Conservation (phyloP, 768 basidiomycete genomes). For the Kwoniella sp. region DNA sequence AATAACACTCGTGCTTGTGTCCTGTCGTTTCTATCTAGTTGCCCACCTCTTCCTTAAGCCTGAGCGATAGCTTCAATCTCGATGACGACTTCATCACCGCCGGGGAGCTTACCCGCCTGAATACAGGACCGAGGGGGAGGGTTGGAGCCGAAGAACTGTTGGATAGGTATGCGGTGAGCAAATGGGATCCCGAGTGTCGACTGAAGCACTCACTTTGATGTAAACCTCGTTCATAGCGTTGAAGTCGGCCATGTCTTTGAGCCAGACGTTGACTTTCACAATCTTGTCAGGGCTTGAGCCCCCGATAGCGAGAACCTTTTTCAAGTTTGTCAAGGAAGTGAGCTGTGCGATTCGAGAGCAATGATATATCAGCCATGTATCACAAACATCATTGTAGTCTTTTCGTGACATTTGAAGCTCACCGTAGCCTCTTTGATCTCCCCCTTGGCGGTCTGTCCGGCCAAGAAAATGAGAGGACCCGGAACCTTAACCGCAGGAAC, state of each 20-base stretch:
- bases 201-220: conserved; percentile 18
- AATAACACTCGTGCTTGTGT: too few species aligned
- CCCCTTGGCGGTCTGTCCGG: conserved; percentile 43
- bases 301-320: conserved; percentile 37
- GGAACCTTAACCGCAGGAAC: conserved; percentile 41
- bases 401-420: conserved; percentile 14
- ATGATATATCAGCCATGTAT: background rate
- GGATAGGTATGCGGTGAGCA: background rate
- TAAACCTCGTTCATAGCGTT: conserved; percentile 42
- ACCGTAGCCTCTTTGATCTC: conserved; percentile 46
- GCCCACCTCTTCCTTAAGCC: background rate
- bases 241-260: conserved; percentile 36
- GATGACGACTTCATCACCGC: conserved; percentile 2
- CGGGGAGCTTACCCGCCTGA: conserved; percentile 18
- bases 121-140: conserved; percentile 18
- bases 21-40: background rate
- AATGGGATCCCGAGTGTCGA: background rate
- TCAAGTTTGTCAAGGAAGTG: conserved; percentile 29
- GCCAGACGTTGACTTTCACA: conserved; percentile 32
- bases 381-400: conserved; percentile 34
- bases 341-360: conserved; percentile 6
- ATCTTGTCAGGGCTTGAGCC: conserved; percentile 36
- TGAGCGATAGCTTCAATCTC: conserved; percentile 24
- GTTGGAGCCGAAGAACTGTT: conserved; percentile 9
- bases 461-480: conserved; percentile 44